Evolutionary conservation across 2,329 filamentous ascomycete species (phyloP).

Genomic region (Pseudocercospora musae): DNA sequence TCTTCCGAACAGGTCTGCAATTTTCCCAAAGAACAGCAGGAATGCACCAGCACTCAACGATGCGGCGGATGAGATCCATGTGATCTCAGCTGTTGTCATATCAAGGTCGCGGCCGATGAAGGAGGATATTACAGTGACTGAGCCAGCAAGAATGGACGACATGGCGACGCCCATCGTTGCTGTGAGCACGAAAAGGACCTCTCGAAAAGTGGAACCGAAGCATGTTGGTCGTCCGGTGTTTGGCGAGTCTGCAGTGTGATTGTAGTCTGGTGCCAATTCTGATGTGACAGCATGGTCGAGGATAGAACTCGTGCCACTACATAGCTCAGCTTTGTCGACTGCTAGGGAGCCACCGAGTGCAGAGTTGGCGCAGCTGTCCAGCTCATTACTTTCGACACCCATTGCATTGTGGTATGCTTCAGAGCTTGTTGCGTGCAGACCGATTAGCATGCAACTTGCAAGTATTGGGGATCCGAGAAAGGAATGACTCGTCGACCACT

Average conservation of each 20-base stretch:
- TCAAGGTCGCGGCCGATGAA: conserved; percentile 4
- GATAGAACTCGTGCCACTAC: not conserved
- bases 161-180: conserved; percentile 9
- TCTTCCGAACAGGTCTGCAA: conserved; percentile 7
- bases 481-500: too few relatives aligned
- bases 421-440: not conserved
- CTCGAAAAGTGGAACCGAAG: conserved; percentile 6
- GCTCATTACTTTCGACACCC: not conserved
- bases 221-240: conserved; percentile 1
- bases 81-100: conserved; percentile 7
- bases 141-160: conserved; percentile 7
- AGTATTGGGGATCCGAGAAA: too few relatives aligned
- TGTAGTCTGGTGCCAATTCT: not conserved
- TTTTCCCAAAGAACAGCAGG: conserved; percentile 6
- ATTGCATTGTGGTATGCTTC: not conserved
- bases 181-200: conserved; percentile 4
- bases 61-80: conserved; percentile 7
- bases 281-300: not conserved
- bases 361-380: not conserved
- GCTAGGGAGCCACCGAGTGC: too few relatives aligned
- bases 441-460: too few relatives aligned
- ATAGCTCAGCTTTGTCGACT: not conserved
- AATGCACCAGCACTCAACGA: conserved; percentile 6
- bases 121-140: conserved; percentile 8
- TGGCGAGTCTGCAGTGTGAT: not conserved